These are phyloP conservation scores for Lentinula novae-zelandiae DNA, from an alignment of 1,284 basidiomycete genomes.

Conservation along the genomic window DNA sequence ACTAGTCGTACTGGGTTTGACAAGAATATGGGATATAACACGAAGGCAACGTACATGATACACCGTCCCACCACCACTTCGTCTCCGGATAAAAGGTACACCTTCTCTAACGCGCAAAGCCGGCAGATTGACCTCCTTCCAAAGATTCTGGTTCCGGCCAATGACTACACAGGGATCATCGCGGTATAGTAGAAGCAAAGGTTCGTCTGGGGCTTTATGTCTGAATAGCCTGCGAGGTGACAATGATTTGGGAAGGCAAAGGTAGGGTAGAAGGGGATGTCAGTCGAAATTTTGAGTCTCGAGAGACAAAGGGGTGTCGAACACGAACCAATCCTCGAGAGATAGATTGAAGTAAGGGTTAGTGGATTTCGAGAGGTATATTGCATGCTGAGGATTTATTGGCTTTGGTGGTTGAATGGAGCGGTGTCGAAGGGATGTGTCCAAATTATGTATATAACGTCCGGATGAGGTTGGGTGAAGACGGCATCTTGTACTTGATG, in stretches of 20 bases:
- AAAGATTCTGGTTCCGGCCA: conserved; percentile 96
- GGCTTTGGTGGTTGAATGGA: neutral
- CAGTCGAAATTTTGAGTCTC: too few species aligned
- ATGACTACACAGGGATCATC: conserved; percentile 92
- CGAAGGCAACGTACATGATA: conserved; percentile 73
- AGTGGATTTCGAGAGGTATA: conserved; percentile 81
- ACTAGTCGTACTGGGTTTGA: too few species aligned
- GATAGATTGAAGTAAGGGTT: conserved; percentile 94
- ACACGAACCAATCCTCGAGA: conserved; percentile 84
- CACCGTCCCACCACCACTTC: conserved; percentile 96
- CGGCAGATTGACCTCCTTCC: conserved; percentile 89
- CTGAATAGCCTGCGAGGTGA: conserved; percentile 73
- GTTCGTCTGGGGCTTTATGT: conserved; percentile 60
- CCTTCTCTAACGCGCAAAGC: conserved; percentile 40
- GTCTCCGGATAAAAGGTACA: conserved; percentile 81
- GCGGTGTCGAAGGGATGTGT: neutral
- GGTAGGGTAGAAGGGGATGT: neutral
- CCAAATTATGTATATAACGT: neutral
- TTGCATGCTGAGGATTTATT: conserved; percentile 38
- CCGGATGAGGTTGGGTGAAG: neutral
- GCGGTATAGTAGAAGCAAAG: conserved; percentile 85
- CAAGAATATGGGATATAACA: too few species aligned
- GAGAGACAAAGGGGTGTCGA: conserved; percentile 2
- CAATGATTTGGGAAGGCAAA: neutral
- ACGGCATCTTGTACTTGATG: neutral